These are phyloP conservation scores for Immersiporthe knoxdaviesiana DNA, from an alignment of 2,329 filamentous ascomycete species.

Conservation along the genomic window DNA sequence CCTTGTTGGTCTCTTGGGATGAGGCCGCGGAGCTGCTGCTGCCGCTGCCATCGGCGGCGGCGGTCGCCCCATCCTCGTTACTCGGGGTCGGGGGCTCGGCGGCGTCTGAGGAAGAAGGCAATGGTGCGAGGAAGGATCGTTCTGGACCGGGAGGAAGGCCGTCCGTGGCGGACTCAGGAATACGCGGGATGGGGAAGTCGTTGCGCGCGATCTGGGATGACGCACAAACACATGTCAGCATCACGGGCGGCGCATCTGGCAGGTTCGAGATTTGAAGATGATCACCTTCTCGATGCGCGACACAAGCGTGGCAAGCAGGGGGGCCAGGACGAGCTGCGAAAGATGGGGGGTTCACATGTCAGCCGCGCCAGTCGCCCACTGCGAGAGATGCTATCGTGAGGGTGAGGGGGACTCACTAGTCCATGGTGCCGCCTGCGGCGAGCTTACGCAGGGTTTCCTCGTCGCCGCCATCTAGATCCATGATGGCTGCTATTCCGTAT, in stretches of 20 bases:
- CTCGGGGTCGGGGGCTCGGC: conserved; percentile 48
- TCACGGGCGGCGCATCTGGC: neutral
- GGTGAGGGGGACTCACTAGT: conserved; percentile 52
- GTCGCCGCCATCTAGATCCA: conserved; percentile 62
- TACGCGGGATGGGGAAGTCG: conserved; percentile 74
- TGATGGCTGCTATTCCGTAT: conserved; percentile 39
- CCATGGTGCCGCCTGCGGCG: conserved; percentile 56
- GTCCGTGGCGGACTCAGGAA: conserved; percentile 47
- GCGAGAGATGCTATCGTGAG: neutral
- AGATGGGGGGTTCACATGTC: conserved; percentile 35
- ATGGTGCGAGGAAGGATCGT: conserved; percentile 49
- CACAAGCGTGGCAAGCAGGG: conserved; percentile 66
- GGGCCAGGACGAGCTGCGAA: conserved; percentile 69
- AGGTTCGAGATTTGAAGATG: neutral
- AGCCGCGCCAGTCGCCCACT: conserved; percentile 24
- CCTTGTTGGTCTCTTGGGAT: conserved; percentile 66
- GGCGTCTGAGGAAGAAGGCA: conserved; percentile 45
- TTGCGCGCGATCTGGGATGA: conserved; percentile 68
- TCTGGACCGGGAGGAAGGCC: conserved; percentile 45
- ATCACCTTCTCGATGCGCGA: conserved; percentile 66
- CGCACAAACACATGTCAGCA: conserved; percentile 16
- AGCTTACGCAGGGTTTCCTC: conserved; percentile 53
- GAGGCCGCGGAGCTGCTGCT: conserved; percentile 36
- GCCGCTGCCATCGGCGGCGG: conserved; percentile 32
- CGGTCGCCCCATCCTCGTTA: conserved; percentile 39